Conservation (phyloP, 1,284 basidiomycete genomes). For the Anthracocystis walkeri region DNA sequence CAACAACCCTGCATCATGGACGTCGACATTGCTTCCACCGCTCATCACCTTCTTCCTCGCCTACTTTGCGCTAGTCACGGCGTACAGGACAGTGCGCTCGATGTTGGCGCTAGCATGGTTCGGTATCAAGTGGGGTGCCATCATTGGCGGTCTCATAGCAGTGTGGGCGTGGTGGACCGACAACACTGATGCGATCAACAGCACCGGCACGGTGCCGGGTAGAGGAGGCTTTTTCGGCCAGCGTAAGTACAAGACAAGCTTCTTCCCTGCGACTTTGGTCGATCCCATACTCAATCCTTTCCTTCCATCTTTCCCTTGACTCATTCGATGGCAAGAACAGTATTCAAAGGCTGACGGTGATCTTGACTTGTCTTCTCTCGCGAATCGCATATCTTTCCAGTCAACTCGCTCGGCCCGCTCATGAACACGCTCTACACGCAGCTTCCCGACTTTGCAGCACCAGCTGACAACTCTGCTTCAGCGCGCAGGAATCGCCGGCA, state of each 20-base stretch:
- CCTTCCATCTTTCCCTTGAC: neutral
- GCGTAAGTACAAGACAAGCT: conserved; percentile 29
- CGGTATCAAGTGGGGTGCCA: conserved; percentile 60
- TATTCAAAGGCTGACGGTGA: conserved; percentile 34
- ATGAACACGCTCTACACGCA: conserved; percentile 47
- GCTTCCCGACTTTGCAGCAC: conserved; percentile 23
- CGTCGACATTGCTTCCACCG: conserved; percentile 53
- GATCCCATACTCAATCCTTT: conserved; percentile 1
- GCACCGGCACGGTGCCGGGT: conserved; percentile 29
- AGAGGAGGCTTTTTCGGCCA: conserved; percentile 35
- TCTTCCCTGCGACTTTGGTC: neutral
- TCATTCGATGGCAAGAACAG: conserved; percentile 7
- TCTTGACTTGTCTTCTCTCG: neutral
- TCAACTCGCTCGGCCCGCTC: conserved; percentile 34
- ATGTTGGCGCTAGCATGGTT: conserved; percentile 52
- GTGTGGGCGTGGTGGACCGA: conserved; percentile 60
- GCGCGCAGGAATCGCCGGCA: conserved; percentile 12
- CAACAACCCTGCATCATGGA: conserved; percentile 58
- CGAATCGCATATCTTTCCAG: conserved; percentile 10
- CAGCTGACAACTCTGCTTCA: conserved; percentile 7
- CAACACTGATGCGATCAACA: conserved; percentile 45
- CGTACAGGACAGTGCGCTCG: conserved; percentile 50
- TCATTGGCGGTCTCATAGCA: conserved; percentile 53
- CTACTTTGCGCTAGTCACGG: conserved; percentile 56
- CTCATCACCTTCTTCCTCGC: conserved; percentile 57